Base-by-base conservation (phyloP, 2,329 filamentous ascomycete species). In the Myriosclerotinia curreyana region DNA sequence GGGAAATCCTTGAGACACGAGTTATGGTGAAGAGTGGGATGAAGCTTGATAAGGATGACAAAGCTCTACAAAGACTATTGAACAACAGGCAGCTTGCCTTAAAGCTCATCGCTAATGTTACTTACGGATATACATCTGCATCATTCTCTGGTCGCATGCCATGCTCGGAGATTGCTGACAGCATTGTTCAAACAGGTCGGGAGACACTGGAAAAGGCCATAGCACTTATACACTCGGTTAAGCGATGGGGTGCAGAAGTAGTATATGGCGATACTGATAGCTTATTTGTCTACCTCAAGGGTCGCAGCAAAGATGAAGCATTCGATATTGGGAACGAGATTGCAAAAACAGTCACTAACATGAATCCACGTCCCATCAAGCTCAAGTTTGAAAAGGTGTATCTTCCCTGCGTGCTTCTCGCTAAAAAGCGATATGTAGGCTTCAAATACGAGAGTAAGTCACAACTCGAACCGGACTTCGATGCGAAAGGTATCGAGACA, bases 301-400 rank as follows among this genome's bases (percentile, higher is more conserved):
- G 94, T 5, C 87, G 92, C 56, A 96, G 91, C 0, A 87, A 86
- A 62, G 90, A 92, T 25, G 86, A 98, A 74, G 96, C 96, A 0
- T 99, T 99, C 75, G 83, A 88, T 62, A 92, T 99, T 61, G 96
- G 95, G 38, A 86, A 93, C 70, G 94, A 98, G 74, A 99, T 99
- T 66, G 89, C 93, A 42, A 85, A 90, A 72, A 87, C 88, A 17
- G 86, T 99, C 64, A 98, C 95, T 0, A 84, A 91, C 62, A 89
- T 90, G 79, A 99, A 97, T 72, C 96, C 95, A 2, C 85, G 88
- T 1, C 95, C 95, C 0, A 81, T 99, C 69, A 98, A 96, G 77
- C 87, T 99, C 68, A 98, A 98, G 75, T 97, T 99, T 70, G 95
- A 99, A 75, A 99, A 99, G 71, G 94, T 99, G 1, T 99, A 99